phyloP scores from a whole-genome alignment of 805 yeast species.

The Hemisphaericaspora nanyangensis region DNA sequence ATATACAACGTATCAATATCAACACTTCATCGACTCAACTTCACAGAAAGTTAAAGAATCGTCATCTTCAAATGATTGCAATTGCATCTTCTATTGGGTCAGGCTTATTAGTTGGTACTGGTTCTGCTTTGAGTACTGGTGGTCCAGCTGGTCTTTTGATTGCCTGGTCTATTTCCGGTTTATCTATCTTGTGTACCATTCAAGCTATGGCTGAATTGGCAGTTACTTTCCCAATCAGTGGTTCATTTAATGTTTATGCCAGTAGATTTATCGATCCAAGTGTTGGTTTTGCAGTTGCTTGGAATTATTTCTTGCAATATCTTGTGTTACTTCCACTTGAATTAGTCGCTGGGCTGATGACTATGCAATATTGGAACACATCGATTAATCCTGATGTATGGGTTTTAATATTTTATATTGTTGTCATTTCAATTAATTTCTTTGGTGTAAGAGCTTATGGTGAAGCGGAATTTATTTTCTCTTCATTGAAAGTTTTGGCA shows the following conservation, averaged over 20 bases:
- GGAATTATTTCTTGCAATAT: conserved; percentile 61
- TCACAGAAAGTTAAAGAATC: conserved; percentile 27
- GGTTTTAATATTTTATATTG: conserved; percentile 33
- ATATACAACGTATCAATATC: conserved; percentile 37
- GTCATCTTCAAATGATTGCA: conserved; percentile 43
- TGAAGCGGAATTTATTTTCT: conserved; percentile 64
- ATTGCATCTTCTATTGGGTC: conserved; percentile 43
- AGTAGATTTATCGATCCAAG: conserved; percentile 65
- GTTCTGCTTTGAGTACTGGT: conserved; percentile 33
- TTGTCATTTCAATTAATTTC: conserved; percentile 29
- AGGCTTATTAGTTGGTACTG: conserved; percentile 41
- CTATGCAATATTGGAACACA: conserved; percentile 33
- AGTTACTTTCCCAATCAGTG: conserved; percentile 39
- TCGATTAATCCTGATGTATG: conserved; percentile 32
- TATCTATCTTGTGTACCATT: conserved; percentile 34
- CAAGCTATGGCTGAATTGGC: conserved; percentile 47
- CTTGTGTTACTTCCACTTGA: conserved; percentile 64
- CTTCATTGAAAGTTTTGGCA: conserved; percentile 54
- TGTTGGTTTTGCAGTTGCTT: conserved; percentile 68
- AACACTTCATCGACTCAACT: conserved; percentile 38
- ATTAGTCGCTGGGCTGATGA: conserved; percentile 37
- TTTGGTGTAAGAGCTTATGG: conserved; percentile 42
- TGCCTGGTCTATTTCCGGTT: conserved; percentile 36
- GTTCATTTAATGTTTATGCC: conserved; percentile 50
- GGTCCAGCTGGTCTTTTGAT: conserved; percentile 39